Evolutionary conservation across 2,329 filamentous ascomycete genomes (phyloP).

Genomic region (Neopestalotiopsis rosae): DNA sequence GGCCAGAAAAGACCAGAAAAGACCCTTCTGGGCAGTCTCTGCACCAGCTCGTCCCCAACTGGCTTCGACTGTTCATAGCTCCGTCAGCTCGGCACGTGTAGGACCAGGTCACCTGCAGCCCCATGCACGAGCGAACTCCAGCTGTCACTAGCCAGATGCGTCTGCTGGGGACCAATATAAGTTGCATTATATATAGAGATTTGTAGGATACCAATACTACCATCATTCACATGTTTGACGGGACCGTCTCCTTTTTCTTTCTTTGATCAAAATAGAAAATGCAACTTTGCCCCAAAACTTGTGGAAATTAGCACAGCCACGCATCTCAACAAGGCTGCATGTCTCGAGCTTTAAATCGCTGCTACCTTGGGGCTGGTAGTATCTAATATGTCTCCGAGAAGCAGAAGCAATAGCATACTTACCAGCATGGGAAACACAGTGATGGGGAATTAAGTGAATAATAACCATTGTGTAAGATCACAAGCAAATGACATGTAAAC

Average conservation of each 20-base stretch:
- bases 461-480: too few relatives aligned
- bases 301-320: slow-evolving; percentile 1
- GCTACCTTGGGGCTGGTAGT: neutral
- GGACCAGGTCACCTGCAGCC: neutral
- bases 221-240: neutral
- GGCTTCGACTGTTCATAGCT: neutral
- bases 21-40: slow-evolving; percentile 9
- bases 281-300: neutral
- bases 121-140: neutral
- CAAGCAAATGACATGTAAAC: too few relatives aligned
- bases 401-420: too few relatives aligned
- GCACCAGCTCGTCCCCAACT: neutral
- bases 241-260: neutral
- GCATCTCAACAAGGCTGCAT: neutral
- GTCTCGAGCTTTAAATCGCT: neutral
- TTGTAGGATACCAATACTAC: neutral
- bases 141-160: neutral
- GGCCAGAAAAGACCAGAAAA: neutral
- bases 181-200: neutral
- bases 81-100: slow-evolving; percentile 11
- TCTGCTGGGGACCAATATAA: neutral
- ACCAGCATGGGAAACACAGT: too few relatives aligned
- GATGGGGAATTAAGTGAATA: too few relatives aligned
- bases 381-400: too few relatives aligned
- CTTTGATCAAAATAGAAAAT: neutral